A percentile compares a stretch with the other conserved stretches of the same genome.
Evolutionary conservation across 129 eudicot genomes (phyloP).

Genomic region (Flaveria sonorensis): DNA sequence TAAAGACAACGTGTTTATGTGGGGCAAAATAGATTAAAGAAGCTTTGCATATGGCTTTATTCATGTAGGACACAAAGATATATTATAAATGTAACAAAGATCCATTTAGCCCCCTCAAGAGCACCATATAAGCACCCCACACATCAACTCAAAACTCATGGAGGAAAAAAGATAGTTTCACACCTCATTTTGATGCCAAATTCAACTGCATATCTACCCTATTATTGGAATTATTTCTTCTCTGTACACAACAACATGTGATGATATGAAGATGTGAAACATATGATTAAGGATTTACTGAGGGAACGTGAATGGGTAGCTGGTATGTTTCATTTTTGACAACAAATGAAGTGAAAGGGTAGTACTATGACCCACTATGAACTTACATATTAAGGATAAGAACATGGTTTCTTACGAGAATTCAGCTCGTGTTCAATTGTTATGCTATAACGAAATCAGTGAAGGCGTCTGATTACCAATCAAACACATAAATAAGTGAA

Average conservation of each 20-base stretch:
- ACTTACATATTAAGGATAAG: conserved; percentile 15
- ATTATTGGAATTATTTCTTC: conserved; percentile 2
- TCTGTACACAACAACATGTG: background rate
- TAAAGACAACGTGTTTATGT: conserved; percentile 24
- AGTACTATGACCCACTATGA: conserved; percentile 10
- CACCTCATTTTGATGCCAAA: conserved; percentile 17
- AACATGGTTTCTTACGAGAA: background rate
- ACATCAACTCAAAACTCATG: conserved; percentile 32
- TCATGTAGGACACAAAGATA: conserved; percentile 39
- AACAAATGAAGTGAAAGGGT: background rate
- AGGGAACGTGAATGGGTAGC: conserved; percentile 12
- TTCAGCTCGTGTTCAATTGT: background rate
- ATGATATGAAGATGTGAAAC: background rate
- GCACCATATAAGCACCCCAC: conserved; percentile 38
- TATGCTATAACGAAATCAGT: background rate
- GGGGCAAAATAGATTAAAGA: conserved; percentile 29
- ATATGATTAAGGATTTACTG: background rate
- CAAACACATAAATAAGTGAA: background rate
- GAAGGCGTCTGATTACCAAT: background rate
- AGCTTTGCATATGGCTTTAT: conserved; percentile 23
- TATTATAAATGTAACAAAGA: conserved; percentile 35
- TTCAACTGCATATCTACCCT: conserved; percentile 31
- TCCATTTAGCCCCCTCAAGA: conserved; percentile 33
- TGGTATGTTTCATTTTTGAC: conserved; percentile 9
- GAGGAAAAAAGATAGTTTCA: conserved; percentile 2